Evolutionary conservation across 345 rosid species (phyloP), one percentile per base, ranked within the genome.

Genomic region (Kandelia obovata): DNA sequence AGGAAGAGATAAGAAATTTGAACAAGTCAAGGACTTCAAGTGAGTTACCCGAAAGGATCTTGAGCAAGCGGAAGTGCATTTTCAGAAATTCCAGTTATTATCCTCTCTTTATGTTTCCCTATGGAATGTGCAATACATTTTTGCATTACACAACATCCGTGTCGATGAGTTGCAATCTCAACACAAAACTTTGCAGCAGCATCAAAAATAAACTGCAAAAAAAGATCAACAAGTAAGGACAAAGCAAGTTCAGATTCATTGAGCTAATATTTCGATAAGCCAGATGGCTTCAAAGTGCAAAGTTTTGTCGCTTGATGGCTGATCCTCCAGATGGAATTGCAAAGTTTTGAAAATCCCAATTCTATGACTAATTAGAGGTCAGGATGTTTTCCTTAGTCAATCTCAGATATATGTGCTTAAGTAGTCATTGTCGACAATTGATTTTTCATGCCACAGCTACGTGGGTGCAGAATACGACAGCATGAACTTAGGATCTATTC

Each of bases 121-220:
- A 15, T 62, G 61, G 89, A 80, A 77, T 82, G 80, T 70, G 78
- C 80, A 73, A 90, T 71, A 72, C 96, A 88, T 34, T 83, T 71
- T 53, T 90, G 92, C 84, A 86, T 75, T 31, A 90, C 92, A 69
- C 92, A 88, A 65, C 93, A 90, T 35, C 96, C 92, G 62, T 88
- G 88, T 10, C 85, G 83, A 80, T 90, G 96, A 53, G 86, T 82
- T 43, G 91, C 96, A 53, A 90, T 88, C 68, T 85, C 84, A 53
- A 79, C 85, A 51, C 89, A 90, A 68, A 79, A 81, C 70, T 67
- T 81, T 58, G 86, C 81, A 58, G 86, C 96, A 59, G 87, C 87
- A 62, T 84, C 83, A 62, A 90, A 82, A 59, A 90, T 81, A 71
- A 87, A 86, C 96, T 90, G 83, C 72, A 80, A 49, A 52, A 67